phyloP scores from a whole-genome alignment of 2,329 filamentous ascomycete species.

The Sclerotinia glacialis region DNA sequence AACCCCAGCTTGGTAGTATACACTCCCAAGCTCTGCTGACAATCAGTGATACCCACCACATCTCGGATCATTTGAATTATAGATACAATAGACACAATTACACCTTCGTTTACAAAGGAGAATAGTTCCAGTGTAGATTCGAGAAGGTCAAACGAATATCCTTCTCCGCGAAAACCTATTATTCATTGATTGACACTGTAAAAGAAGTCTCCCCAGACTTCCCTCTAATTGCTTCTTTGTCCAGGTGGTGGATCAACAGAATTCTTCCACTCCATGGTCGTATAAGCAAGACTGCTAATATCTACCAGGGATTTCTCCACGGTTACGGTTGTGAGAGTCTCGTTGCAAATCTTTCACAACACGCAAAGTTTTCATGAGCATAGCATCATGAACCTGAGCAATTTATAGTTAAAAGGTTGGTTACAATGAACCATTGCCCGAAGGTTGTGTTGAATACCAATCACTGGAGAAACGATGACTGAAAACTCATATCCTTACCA shows the following conservation, averaged over 20 bases:
- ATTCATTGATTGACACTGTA: not conserved
- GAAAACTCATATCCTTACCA: not conserved
- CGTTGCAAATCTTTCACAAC: rapidly evolving
- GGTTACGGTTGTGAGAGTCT: not conserved
- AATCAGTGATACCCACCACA: not conserved
- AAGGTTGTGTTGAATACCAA: no score
- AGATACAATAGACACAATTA: not conserved
- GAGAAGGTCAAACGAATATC: not conserved
- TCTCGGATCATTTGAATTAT: not conserved
- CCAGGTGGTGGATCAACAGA: not conserved
- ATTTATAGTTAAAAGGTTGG: not conserved
- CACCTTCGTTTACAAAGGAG: not conserved
- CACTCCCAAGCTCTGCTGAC: not conserved
- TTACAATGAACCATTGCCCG: not conserved
- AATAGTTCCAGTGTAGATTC: not conserved
- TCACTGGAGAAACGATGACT: not conserved
- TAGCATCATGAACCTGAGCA: no score
- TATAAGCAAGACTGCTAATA: not conserved
- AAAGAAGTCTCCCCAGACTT: no score
- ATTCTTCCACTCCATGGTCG: not conserved
- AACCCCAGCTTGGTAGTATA: no score
- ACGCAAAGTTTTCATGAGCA: not conserved
- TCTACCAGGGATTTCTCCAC: not conserved
- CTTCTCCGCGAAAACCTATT: no score
- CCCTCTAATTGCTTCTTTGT: not conserved